Evolutionary conservation across 805 yeast genomes (phyloP).

Genomic region (Candida pseudofarinosa): DNA sequence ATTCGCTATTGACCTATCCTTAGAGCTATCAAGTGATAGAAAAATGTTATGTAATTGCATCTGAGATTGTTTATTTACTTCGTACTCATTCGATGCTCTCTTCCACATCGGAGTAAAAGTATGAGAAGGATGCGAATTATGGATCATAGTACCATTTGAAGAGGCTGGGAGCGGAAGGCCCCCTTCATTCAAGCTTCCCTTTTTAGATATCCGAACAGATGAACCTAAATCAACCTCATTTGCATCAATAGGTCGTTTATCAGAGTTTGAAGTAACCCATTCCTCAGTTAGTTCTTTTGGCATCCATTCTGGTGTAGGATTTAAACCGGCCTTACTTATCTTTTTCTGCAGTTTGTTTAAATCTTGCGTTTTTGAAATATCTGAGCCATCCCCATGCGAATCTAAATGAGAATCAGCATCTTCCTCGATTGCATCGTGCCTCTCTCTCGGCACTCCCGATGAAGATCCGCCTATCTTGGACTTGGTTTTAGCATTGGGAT

Average conservation of each 20-base stretch:
- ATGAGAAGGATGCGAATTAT: slow-evolving; percentile 18
- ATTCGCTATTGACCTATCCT: slow-evolving; percentile 9
- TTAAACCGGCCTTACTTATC: not conserved
- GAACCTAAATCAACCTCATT: slow-evolving; percentile 16
- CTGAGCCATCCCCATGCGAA: slow-evolving; percentile 3
- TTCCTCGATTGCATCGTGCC: not conserved
- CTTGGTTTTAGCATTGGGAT: slow-evolving; percentile 42
- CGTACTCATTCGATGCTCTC: slow-evolving; percentile 25
- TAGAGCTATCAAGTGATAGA: slow-evolving; percentile 17
- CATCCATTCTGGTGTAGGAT: slow-evolving; percentile 41
- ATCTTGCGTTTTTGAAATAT: not conserved
- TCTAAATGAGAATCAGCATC: not conserved
- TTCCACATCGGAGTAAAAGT: slow-evolving; percentile 34
- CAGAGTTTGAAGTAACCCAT: slow-evolving; percentile 20
- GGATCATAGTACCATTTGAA: slow-evolving; percentile 28
- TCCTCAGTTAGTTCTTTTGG: slow-evolving; percentile 33
- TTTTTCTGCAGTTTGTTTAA: not conserved
- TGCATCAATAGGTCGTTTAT: slow-evolving; percentile 3
- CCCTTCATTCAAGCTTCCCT: not conserved
- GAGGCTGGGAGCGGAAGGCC: slow-evolving; percentile 11
- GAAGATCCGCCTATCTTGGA: slow-evolving; percentile 18
- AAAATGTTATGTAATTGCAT: slow-evolving; percentile 31
- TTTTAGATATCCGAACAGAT: slow-evolving; percentile 12
- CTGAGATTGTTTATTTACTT: slow-evolving; percentile 17
- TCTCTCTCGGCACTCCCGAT: not conserved